phyloP scores from a whole-genome alignment of 768 basidiomycete genomes.

The Panaeolus cyanescens region DNA sequence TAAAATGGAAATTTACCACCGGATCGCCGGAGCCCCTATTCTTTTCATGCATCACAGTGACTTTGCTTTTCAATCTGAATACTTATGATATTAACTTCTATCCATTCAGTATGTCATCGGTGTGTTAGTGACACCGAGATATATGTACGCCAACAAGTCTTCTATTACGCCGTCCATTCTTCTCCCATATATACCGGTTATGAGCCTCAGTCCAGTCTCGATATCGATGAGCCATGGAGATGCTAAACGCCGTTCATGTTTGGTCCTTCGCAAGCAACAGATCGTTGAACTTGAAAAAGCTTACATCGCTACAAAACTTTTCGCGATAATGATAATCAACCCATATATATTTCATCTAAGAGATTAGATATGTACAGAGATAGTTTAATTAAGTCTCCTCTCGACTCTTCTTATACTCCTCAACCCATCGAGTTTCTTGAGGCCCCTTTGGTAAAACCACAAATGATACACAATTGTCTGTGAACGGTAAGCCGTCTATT shows the following conservation, averaged over 20 bases:
- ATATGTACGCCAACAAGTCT: neutral
- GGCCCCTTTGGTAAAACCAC: conserved; percentile 77
- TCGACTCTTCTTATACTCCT: conserved; percentile 73
- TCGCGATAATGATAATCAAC: too few species aligned
- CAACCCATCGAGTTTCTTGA: conserved; percentile 83
- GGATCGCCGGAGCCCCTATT: neutral
- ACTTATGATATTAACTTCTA: neutral
- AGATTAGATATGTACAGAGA: too few species aligned
- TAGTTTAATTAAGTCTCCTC: conserved; percentile 22
- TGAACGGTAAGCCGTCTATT: conserved; percentile 81
- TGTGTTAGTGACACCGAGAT: neutral
- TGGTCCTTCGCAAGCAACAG: too few species aligned
- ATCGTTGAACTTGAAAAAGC: too few species aligned
- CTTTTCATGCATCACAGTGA: too few species aligned
- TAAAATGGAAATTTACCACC: neutral
- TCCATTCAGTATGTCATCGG: neutral
- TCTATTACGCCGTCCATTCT: neutral
- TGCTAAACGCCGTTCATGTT: too few species aligned
- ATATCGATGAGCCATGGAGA: too few species aligned
- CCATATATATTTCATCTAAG: too few species aligned
- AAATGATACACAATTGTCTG: conserved; percentile 81
- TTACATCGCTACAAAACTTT: too few species aligned
- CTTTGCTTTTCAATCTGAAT: neutral
- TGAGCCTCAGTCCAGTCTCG: too few species aligned
- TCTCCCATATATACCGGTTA: too few species aligned